Percentiles rank a stretch among this genome's conserved stretches.
phyloP scores from a whole-genome alignment of 164 flowering plant genomes.

The Buxus sempervirens region DNA sequence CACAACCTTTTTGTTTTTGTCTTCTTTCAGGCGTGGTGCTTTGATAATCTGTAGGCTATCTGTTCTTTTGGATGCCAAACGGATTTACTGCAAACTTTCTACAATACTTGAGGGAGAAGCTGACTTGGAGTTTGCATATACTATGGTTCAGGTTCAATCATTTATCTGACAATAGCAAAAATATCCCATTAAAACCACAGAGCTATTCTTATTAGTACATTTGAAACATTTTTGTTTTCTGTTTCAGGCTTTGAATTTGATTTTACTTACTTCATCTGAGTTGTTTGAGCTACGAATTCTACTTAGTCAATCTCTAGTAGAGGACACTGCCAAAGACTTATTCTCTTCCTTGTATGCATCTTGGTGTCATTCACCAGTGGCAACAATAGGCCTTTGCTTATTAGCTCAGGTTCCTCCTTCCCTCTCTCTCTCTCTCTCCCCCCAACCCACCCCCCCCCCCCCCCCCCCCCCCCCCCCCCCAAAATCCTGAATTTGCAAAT shows the following conservation, averaged over 20 bases:
- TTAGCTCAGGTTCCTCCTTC: constrained; percentile 95
- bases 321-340: constrained; percentile 72
- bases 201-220: background rate
- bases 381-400: constrained; percentile 90
- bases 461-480: background rate
- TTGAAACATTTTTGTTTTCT: constrained; percentile 9
- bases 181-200: background rate
- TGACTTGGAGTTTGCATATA: constrained; percentile 87
- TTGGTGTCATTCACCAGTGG: constrained; percentile 97
- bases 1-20: background rate
- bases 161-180: background rate
- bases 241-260: constrained; percentile 90
- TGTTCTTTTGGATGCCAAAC: constrained; percentile 86
- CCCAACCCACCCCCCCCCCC: background rate
- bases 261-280: constrained; percentile 89
- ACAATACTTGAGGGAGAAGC: constrained; percentile 76
- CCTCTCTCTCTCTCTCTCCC: constrained; percentile 4
- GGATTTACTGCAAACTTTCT: constrained; percentile 84
- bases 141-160: constrained; percentile 84
- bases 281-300: constrained; percentile 71
- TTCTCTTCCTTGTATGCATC: constrained; percentile 84
- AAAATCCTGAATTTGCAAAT: no score
- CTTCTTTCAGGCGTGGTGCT: constrained; percentile 78
- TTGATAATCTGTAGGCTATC: constrained; percentile 86
- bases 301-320: constrained; percentile 67